phyloP scores from a whole-genome alignment of 805 yeast genomes.

The Cyberlindnera sargentensis region DNA sequence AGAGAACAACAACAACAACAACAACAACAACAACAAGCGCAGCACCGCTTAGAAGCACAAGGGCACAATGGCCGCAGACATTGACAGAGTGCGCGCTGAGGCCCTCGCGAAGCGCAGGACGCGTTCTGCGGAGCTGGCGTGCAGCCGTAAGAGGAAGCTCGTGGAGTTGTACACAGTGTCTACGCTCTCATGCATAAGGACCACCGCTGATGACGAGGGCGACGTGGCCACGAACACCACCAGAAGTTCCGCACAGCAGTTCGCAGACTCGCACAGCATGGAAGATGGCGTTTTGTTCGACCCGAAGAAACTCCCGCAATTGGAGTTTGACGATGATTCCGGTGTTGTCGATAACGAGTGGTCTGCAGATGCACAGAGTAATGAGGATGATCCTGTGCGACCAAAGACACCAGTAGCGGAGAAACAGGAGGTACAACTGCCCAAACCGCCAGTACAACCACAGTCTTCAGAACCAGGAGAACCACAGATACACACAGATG shows the following conservation, averaged over 20 bases:
- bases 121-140: conserved; percentile 30
- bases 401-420: too few relatives aligned
- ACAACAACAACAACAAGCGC: not conserved
- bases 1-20: conserved; percentile 2
- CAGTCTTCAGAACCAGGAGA: not conserved
- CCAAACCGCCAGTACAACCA: not conserved
- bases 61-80: conserved; percentile 10
- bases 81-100: conserved; percentile 32
- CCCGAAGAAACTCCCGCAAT: conserved; percentile 17
- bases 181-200: conserved; percentile 37
- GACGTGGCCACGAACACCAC: conserved; percentile 27
- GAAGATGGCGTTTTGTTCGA: conserved; percentile 39
- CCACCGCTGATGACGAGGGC: conserved; percentile 25
- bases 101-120: conserved; percentile 38
- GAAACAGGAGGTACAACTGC: too few relatives aligned
- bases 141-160: conserved; percentile 48
- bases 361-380: not conserved
- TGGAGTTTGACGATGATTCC: conserved; percentile 6
- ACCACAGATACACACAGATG: not conserved
- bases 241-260: conserved; percentile 35
- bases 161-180: conserved; percentile 58
- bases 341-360: not conserved
- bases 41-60: not conserved
- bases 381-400: too few relatives aligned
- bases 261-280: conserved; percentile 46